Conservation (phyloP, 148 eudicot genomes). For the Mesembryanthemum crystallinum region DNA sequence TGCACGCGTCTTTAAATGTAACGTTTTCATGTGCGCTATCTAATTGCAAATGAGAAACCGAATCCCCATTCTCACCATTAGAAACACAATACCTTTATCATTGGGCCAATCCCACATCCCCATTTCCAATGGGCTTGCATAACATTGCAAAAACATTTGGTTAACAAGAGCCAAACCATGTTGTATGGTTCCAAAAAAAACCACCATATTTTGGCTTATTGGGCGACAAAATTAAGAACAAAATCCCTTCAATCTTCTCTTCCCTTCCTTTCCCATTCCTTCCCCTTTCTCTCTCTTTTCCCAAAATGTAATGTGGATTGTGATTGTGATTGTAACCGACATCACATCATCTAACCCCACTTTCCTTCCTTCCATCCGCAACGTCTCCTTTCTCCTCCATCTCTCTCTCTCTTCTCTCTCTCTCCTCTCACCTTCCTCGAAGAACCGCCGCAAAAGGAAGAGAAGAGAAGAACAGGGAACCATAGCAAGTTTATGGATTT, state of each 20-base stretch:
- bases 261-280: neutral
- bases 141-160: no score
- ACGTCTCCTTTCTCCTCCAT: neutral
- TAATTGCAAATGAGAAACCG: no score
- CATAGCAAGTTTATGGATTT: neutral
- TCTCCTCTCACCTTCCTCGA: neutral
- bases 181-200: no score
- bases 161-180: no score
- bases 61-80: no score
- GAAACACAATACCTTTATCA: no score
- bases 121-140: no score
- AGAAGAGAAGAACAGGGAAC: neutral
- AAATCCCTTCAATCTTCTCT: neutral
- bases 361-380: neutral
- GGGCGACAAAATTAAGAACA: neutral
- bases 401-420: neutral
- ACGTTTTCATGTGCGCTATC: no score
- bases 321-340: constrained; percentile 1
- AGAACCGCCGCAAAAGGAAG: constrained; percentile 6
- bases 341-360: constrained; percentile 5
- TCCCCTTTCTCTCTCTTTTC: constrained; percentile 16
- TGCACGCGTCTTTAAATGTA: no score
- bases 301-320: constrained; percentile 17
- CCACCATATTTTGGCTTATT: no score
- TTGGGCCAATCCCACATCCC: no score